Conservation (phyloP, 495 filamentous ascomycete species). For the Apiosordaria backusii region DNA sequence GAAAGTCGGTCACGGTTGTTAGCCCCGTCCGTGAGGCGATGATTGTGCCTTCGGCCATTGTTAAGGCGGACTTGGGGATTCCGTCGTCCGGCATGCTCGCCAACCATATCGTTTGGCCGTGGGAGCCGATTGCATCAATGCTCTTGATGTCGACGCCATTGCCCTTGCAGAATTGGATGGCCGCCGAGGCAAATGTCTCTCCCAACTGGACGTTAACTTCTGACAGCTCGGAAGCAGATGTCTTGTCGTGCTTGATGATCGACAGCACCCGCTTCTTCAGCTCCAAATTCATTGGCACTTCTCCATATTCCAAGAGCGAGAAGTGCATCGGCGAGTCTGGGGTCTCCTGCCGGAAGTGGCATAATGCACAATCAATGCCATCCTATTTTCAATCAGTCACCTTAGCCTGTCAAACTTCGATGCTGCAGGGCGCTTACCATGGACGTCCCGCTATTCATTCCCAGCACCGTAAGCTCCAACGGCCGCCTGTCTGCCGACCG, state of each 20-base stretch:
- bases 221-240: conserved; percentile 50
- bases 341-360: conserved; percentile 48
- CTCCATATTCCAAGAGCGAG: conserved; percentile 41
- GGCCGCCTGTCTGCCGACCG: no score
- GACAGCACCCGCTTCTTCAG: conserved; percentile 56
- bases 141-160: conserved; percentile 43
- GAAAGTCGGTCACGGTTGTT: no score
- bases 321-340: conserved; percentile 50
- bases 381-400: no score
- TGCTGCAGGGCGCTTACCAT: no score
- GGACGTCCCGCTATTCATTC: no score
- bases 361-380: no score
- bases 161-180: conserved; percentile 44
- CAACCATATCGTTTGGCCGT: conserved; percentile 59
- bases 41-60: conserved; percentile 48
- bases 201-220: conserved; percentile 53
- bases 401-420: no score
- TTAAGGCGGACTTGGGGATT: conserved; percentile 48
- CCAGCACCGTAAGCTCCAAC: no score
- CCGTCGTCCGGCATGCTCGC: conserved; percentile 50
- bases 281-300: conserved; percentile 45
- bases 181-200: conserved; percentile 50
- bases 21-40: no score
- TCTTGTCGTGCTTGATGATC: conserved; percentile 52
- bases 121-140: conserved; percentile 55